Conservation (phyloP, 2,329 filamentous ascomycete genomes). For the Thermomyces lanuginosus region DNA sequence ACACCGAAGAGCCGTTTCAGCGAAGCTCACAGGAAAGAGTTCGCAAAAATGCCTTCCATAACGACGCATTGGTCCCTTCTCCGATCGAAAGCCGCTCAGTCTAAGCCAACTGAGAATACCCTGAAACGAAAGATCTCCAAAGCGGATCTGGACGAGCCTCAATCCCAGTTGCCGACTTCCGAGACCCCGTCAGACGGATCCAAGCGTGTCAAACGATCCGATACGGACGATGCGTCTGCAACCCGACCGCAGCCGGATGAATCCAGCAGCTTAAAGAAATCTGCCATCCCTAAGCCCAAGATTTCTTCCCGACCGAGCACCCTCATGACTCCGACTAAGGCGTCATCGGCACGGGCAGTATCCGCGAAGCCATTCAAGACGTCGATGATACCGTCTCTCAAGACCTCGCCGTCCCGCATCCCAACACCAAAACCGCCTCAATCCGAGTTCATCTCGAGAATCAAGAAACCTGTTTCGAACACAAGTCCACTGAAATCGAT, state of each 20-base stretch:
- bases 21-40: constrained; percentile 69
- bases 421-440: constrained; percentile 26
- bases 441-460: constrained; percentile 31
- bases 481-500: constrained; percentile 44
- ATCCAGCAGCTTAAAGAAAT: constrained; percentile 9
- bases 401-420: constrained; percentile 36
- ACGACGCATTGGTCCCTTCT: constrained; percentile 67
- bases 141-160: constrained; percentile 47
- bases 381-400: constrained; percentile 38
- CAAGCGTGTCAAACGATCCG: constrained; percentile 56
- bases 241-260: constrained; percentile 27
- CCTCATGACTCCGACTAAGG: constrained; percentile 63
- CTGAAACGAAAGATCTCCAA: constrained; percentile 42
- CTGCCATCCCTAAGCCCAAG: constrained; percentile 25
- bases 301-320: constrained; percentile 29
- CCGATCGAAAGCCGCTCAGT: constrained; percentile 32
- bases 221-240: constrained; percentile 53
- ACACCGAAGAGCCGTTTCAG: constrained; percentile 69
- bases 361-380: constrained; percentile 39
- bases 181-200: constrained; percentile 27
- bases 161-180: constrained; percentile 28
- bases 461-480: constrained; percentile 33
- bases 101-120: constrained; percentile 24
- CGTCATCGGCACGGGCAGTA: constrained; percentile 48
- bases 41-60: constrained; percentile 97